A percentile compares a stretch with the other conserved stretches of the same genome.
These are phyloP conservation scores for sorghum (Sorghum bicolor) DNA, from an alignment of 176 grass and related monocot genomes.

Conservation along the genomic window DNA sequence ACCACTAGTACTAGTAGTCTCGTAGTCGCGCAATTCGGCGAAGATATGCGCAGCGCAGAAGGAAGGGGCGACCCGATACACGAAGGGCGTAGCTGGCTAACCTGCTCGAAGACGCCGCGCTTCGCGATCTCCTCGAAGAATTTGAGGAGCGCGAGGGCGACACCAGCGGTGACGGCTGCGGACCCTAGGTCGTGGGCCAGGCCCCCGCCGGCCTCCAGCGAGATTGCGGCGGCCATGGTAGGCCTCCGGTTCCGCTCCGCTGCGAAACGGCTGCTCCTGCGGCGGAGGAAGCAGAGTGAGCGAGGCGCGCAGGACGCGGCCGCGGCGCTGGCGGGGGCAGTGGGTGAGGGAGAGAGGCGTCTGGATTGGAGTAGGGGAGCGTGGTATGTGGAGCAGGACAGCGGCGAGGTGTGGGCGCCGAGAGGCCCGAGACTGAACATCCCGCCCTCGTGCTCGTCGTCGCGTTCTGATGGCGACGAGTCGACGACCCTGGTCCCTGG, in stretches of 20 bases:
- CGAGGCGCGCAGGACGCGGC: neutral
- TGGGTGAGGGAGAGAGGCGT: neutral
- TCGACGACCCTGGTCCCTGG: neutral
- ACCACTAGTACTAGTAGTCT: neutral
- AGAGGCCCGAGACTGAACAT: conserved; percentile 40
- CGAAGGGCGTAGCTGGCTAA: conserved; percentile 9
- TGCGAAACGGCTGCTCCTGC: neutral
- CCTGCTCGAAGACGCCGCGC: conserved; percentile 80
- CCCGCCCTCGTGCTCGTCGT: neutral
- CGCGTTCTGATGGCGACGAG: neutral
- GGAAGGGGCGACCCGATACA: neutral
- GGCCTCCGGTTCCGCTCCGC: neutral
- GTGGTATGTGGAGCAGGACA: neutral
- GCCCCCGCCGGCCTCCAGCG: conserved; percentile 20
- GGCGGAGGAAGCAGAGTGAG: neutral
- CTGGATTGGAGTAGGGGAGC: conserved; percentile 1
- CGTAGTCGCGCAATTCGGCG: neutral
- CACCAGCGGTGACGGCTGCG: conserved; percentile 32
- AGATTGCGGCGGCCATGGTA: conserved; percentile 26
- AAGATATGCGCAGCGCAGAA: neutral
- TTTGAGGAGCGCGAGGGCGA: conserved; percentile 70
- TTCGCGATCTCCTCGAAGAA: conserved; percentile 89
- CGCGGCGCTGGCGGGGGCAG: neutral
- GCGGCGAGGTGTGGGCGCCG: conserved; percentile 20
- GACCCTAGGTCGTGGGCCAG: conserved; percentile 51